phyloP scores from a whole-genome alignment of 768 basidiomycete species.

The Russula vinacea region DNA sequence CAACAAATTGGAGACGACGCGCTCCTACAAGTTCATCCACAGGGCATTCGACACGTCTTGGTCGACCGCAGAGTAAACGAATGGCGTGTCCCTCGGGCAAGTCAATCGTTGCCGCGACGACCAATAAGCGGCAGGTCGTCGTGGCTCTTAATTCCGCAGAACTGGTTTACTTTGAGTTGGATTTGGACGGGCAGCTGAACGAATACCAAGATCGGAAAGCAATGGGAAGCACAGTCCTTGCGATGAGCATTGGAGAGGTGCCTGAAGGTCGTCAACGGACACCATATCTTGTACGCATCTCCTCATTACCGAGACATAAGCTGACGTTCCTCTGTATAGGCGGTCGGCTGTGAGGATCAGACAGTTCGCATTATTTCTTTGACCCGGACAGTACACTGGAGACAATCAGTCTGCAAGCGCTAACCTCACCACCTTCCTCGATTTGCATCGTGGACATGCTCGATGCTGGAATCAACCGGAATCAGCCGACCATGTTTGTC shows the following conservation, averaged over 20 bases:
- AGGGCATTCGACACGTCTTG: constrained; percentile 93
- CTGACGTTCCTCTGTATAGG: constrained; percentile 46
- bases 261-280: constrained; percentile 94
- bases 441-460: constrained; percentile 98
- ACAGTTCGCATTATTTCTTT: constrained; percentile 98
- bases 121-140: constrained; percentile 96
- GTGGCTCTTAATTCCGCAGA: constrained; percentile 95
- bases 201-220: constrained; percentile 97
- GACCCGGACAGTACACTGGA: constrained; percentile 92
- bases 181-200: constrained; percentile 92
- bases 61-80: constrained; percentile 89
- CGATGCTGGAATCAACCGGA: constrained; percentile 94
- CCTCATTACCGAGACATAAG: background rate
- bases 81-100: constrained; percentile 85
- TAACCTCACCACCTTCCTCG: constrained; percentile 92
- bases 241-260: constrained; percentile 90
- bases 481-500: constrained; percentile 92
- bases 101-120: constrained; percentile 90
- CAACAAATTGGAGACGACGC: constrained; percentile 96
- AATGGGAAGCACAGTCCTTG: constrained; percentile 93
- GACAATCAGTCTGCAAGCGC: constrained; percentile 90
- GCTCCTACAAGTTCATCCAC: constrained; percentile 93
- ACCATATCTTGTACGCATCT: constrained; percentile 73
- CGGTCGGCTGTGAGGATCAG: constrained; percentile 99
- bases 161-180: constrained; percentile 96